A percentile compares a stretch with the other conserved stretches of the same genome.
phyloP scores from a whole-genome alignment of 495 filamentous ascomycete genomes.

The Sabuloglossum arenarium region DNA sequence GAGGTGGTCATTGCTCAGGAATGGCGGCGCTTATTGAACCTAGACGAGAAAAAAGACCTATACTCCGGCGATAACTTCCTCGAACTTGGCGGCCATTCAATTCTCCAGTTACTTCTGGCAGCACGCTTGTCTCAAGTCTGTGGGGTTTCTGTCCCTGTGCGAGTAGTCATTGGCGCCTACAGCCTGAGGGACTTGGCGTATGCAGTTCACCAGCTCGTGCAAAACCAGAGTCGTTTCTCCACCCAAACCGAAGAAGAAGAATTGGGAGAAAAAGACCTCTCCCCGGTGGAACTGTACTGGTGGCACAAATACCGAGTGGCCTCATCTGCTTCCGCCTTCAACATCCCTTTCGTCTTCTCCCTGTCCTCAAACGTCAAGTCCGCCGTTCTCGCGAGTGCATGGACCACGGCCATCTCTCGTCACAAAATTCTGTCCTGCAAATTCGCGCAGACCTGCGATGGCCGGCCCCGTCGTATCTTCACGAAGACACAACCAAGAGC shows the following conservation, averaged over 20 bases:
- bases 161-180: not conserved
- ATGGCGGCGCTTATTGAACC: constrained; percentile 4
- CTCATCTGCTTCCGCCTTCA: not conserved
- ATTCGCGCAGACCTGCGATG: not conserved
- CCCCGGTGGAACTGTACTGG: not conserved
- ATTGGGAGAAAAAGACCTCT: constrained; percentile 1
- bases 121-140: not conserved
- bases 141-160: constrained; percentile 4
- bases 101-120: constrained; percentile 9
- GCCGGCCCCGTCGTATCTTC: not conserved
- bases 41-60: constrained; percentile 1
- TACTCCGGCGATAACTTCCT: constrained; percentile 8
- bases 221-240: not conserved
- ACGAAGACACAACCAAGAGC: not conserved
- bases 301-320: not conserved
- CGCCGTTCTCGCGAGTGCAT: not conserved
- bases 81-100: constrained; percentile 11
- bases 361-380: not conserved
- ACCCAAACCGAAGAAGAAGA: not conserved
- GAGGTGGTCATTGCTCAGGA: not conserved
- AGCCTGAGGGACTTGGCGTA: not conserved
- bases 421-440: not conserved
- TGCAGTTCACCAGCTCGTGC: not conserved
- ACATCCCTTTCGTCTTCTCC: not conserved
- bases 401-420: not conserved